phyloP scores from a whole-genome alignment of 1,284 basidiomycete genomes.

The Coniophora puteana region DNA sequence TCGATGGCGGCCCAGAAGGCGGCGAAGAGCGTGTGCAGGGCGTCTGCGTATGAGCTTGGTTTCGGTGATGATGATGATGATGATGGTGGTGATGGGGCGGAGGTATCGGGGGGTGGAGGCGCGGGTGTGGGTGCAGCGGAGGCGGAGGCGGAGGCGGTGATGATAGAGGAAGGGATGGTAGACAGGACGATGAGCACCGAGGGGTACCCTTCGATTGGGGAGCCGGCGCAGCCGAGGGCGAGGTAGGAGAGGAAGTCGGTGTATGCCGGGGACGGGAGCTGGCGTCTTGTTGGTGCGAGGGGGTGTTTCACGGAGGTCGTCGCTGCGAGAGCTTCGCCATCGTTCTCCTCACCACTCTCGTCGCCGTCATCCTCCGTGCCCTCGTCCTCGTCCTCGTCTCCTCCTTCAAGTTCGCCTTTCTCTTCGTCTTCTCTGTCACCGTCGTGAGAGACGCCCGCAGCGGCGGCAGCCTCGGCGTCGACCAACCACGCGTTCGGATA shows the following conservation, averaged over 20 bases:
- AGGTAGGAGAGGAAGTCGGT: conserved; percentile 74
- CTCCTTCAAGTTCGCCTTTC: conserved; percentile 22
- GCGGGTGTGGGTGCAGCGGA: neutral
- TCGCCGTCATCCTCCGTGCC: conserved; percentile 34
- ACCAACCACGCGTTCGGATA: conserved; percentile 61
- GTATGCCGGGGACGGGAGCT: conserved; percentile 45
- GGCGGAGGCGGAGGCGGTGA: no score
- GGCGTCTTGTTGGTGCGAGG: conserved; percentile 14
- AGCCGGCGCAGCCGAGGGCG: conserved; percentile 68
- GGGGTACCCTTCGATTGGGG: conserved; percentile 76
- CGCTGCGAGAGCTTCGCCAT: conserved; percentile 15
- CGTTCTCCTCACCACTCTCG: conserved; percentile 33
- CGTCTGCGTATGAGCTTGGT: conserved; percentile 13
- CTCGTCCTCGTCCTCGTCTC: conserved; percentile 20
- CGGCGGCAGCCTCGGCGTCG: conserved; percentile 25
- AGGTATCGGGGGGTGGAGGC: conserved; percentile 25
- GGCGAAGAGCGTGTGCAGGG: conserved; percentile 52
- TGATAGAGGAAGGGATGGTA: conserved; percentile 65
- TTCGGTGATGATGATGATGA: no score
- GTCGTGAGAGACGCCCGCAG: conserved; percentile 6
- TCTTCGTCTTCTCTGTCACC: conserved; percentile 9
- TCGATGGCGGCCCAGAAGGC: conserved; percentile 79
- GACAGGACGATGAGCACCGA: conserved; percentile 74
- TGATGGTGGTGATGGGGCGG: no score
- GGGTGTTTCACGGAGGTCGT: conserved; percentile 11